Conservation (phyloP, 2,329 filamentous ascomycete genomes). For the Cladophialophora chaetospira region DNA sequence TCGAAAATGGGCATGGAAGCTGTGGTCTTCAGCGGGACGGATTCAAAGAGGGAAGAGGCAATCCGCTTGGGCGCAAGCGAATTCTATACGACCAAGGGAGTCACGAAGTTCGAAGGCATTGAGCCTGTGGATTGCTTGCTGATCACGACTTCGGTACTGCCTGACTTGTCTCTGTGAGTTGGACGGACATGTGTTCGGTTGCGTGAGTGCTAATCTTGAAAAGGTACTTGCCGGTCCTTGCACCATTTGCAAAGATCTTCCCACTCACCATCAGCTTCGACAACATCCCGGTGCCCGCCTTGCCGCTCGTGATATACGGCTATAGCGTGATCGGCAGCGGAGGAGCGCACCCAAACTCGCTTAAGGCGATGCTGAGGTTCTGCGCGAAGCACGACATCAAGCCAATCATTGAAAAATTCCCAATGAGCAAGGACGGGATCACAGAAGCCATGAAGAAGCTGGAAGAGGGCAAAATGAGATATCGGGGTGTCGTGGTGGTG, state of each 20-base stretch:
- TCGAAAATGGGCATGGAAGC: conserved; percentile 70
- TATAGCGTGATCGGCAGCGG: conserved; percentile 21
- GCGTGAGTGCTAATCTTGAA: not conserved
- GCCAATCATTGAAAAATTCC: conserved; percentile 67
- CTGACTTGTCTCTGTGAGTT: conserved; percentile 42
- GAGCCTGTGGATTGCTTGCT: conserved; percentile 36
- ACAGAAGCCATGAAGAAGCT: conserved; percentile 52
- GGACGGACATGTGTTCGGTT: not conserved
- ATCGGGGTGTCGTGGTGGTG: conserved; percentile 30
- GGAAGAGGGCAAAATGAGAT: conserved; percentile 52
- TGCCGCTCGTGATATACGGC: conserved; percentile 18
- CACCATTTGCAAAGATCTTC: conserved; percentile 39
- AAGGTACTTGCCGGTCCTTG: conserved; percentile 37
- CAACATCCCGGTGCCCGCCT: conserved; percentile 16
- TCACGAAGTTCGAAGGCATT: conserved; percentile 39
- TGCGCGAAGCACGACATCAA: conserved; percentile 62
- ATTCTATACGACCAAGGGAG: conserved; percentile 59
- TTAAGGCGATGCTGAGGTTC: conserved; percentile 69
- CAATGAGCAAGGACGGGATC: conserved; percentile 55
- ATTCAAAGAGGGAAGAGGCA: conserved; percentile 69
- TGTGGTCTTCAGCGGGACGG: conserved; percentile 59
- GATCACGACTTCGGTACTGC: conserved; percentile 43
- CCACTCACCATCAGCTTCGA: conserved; percentile 38
- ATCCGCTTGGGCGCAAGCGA: conserved; percentile 61
- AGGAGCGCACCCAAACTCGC: conserved; percentile 47